Evolutionary conservation across 2,329 filamentous ascomycete species (phyloP), one percentile per base, ranked within the genome.

Genomic region (Spiromastix sp.): DNA sequence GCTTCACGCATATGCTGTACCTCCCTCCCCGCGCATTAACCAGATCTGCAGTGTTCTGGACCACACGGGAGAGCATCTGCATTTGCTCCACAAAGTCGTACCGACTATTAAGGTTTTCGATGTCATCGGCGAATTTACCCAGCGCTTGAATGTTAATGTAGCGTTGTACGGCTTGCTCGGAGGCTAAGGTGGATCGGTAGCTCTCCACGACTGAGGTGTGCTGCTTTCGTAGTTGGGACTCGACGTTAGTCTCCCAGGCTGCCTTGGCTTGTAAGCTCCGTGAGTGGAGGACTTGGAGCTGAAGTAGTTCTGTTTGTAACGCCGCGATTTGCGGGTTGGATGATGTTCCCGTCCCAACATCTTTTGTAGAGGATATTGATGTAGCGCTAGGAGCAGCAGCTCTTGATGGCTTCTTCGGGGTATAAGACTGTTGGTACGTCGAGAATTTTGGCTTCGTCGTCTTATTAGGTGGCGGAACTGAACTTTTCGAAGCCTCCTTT

Each of bases 271-370:
- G 51, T 13, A 54, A 34, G 5, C 45, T 49, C 4, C 49, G 48
- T 5, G 52, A 49, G 42, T 63, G 55, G 5, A 65, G 47, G 4
- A 65, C 50, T 34, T 52, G 56, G 11, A 67, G 42, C 36, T 67
- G 63, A 16, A 67, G 48, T 9, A 67, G 47, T 39, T 67, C 63
- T 0, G 57, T 62, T 37, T 62, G 57, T 20, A 65, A 33, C 9
- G 54, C 51, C 10, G 52, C 44, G 34, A 59, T 47, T 19, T 63
- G 57, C 13, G 56, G 52, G 44, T 51, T 52, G 6, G 52, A 48
- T 5, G 53, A 45, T 12, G 52, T 46, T 33, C 52, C 41, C 4
- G 45, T 45, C 20, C 42, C 30, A 27, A 41, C 43, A n/a, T 40
- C 10, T 10, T 45, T 44, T 11, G 44, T 9, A 28, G 41, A 22